Percentiles rank a stretch among this genome's conserved stretches.
Evolutionary conservation across 495 filamentous ascomycete genomes (phyloP).

Genomic region (Penicillium diatomitis): DNA sequence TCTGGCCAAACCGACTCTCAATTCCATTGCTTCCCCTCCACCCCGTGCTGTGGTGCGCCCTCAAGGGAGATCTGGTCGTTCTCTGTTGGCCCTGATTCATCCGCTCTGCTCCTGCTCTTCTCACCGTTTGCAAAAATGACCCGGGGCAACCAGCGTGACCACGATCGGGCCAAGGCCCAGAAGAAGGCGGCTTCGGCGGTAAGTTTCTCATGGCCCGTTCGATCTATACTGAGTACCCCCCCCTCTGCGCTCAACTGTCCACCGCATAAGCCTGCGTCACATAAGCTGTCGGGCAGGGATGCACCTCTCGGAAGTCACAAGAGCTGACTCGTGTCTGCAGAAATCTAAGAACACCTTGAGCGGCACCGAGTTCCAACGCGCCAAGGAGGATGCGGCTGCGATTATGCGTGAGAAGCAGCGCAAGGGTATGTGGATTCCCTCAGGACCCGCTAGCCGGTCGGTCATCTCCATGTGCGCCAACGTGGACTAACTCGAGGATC

Average conservation of each 20-base stretch:
- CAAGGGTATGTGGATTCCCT: constrained; percentile 47
- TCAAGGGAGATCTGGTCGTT: no score
- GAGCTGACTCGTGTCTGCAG: constrained; percentile 30
- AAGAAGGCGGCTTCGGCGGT: constrained; percentile 50
- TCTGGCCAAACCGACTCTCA: background rate
- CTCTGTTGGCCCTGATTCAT: no score
- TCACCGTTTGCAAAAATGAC: constrained; percentile 51
- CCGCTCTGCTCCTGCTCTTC: background rate
- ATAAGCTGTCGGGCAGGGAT: background rate
- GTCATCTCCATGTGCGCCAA: background rate
- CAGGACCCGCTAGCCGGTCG: background rate
- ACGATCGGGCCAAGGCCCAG: constrained; percentile 71
- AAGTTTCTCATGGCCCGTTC: background rate
- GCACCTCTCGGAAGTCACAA: background rate
- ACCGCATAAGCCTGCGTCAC: no score
- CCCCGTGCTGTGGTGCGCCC: no score
- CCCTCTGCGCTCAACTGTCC: background rate
- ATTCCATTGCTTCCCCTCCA: no score
- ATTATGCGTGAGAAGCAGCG: constrained; percentile 90
- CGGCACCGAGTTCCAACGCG: constrained; percentile 59
- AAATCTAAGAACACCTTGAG: constrained; percentile 50
- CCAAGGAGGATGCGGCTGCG: constrained; percentile 66
- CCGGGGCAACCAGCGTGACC: constrained; percentile 88
- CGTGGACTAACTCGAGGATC: background rate
- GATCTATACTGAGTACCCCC: constrained; percentile 10